Base-by-base conservation (phyloP, 805 yeast genomes). In the Wickerhamomyces strasburgensis region DNA sequence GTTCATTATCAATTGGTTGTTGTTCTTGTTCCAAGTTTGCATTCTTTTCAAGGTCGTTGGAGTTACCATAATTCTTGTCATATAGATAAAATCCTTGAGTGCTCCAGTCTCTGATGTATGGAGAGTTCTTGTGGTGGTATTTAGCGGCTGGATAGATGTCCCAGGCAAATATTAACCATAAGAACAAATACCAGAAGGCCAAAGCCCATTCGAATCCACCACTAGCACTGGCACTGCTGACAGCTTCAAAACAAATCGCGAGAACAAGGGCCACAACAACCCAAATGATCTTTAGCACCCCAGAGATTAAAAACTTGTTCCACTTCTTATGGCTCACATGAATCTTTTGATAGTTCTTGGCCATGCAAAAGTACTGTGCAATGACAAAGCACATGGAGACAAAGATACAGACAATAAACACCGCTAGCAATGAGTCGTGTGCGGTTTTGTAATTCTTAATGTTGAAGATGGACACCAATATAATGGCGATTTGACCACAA, bases 131-230 rank as follows among this genome's bases (percentile, higher is more conserved):
- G 33, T 48, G 54, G 1, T 43, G 42, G 30, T 49, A 52, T 42
- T 65, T 62, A 14, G 79, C 73, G 15, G 84, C 80, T 1, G 87
- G 81, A 49, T 72, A 70, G 47, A 88, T 68, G 56, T 90, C 97
- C 42, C 74, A 68, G 2, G 83, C 64, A 57, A 89, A 68, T 39
- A 80, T 62, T 4, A 80, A 53, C 46, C 80, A 73, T 42, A 84
- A 66, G 24, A 80, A 50, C 3, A 95, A 93, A 55, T 84, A 89
- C 78, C 85, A 80, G 60, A 80, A 89, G n/a, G 90, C 79, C 29
- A 89, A 60, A 3, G 79, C 55, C 98, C 98, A 90, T 61, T 90
- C 98, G 54, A 83, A 76, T 27, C 61, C 52, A 6, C 61, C 51
- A 19, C 67, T 65, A 1, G 39, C 35, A 17, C 47, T 48, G 17